These are phyloP conservation scores for Cryphonectria nitschkei DNA, from an alignment of 2,329 filamentous ascomycete genomes.

Conservation along the genomic window DNA sequence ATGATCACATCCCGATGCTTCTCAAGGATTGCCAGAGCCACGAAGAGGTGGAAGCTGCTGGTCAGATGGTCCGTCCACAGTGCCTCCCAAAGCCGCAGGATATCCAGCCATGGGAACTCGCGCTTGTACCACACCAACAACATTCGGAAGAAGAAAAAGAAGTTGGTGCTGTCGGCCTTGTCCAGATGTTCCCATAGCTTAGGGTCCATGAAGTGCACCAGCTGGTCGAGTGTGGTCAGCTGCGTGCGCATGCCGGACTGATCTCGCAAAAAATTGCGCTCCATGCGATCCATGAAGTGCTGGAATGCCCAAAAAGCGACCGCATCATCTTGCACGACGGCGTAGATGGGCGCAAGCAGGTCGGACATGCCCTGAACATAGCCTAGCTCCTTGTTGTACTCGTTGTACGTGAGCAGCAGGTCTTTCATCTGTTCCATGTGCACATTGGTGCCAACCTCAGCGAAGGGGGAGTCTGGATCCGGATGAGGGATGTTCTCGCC, in stretches of 20 bases:
- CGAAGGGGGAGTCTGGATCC: slow-evolving; percentile 93
- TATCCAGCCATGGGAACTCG: slow-evolving; percentile 88
- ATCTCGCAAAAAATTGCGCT: slow-evolving; percentile 92
- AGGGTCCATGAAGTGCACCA: slow-evolving; percentile 96
- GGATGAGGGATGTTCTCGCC: slow-evolving; percentile 97
- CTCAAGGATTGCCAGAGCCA: slow-evolving; percentile 91
- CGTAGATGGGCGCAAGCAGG: slow-evolving; percentile 92
- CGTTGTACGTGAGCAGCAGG: slow-evolving; percentile 97
- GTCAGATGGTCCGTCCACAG: slow-evolving; percentile 93
- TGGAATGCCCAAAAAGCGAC: slow-evolving; percentile 97
- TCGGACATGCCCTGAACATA: slow-evolving; percentile 99
- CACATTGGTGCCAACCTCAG: slow-evolving; percentile 90
- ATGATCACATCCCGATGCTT: slow-evolving; percentile 97
- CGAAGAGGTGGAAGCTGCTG: slow-evolving; percentile 91
- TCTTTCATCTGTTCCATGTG: slow-evolving; percentile 99
- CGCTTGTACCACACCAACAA: slow-evolving; percentile 98
- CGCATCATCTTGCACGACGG: slow-evolving; percentile 95
- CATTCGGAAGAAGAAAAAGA: slow-evolving; percentile 99
- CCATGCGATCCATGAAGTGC: slow-evolving; percentile 97
- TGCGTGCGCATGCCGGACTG: slow-evolving; percentile 96
- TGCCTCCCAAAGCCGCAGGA: slow-evolving; percentile 86
- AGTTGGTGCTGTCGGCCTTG: slow-evolving; percentile 92
- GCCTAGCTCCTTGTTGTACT: slow-evolving; percentile 92
- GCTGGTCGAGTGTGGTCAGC: slow-evolving; percentile 86
- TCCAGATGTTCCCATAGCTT: slow-evolving; percentile 90